A percentile compares a stretch with the other conserved stretches of the same genome.
phyloP scores from a whole-genome alignment of 345 rosid species.

The Clausena lansium region DNA sequence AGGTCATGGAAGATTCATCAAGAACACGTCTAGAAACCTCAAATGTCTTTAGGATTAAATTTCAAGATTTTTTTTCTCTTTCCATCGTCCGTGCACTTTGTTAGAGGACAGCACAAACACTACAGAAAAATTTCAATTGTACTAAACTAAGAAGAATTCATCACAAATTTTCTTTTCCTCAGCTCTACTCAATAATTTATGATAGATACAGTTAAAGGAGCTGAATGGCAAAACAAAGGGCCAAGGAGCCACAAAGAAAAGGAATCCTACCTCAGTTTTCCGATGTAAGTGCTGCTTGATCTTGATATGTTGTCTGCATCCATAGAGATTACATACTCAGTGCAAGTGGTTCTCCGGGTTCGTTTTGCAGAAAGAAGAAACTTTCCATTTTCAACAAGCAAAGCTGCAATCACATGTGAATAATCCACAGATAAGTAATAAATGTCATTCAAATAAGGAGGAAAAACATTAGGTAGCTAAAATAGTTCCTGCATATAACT shows the following conservation, averaged over 20 bases:
- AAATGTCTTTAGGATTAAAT: not conserved
- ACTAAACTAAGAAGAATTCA: not conserved
- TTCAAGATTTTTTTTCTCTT: conserved; percentile 4
- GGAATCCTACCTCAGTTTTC: conserved; percentile 68
- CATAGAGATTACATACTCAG: conserved; percentile 91
- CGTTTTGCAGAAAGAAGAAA: conserved; percentile 91
- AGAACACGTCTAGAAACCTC: not conserved
- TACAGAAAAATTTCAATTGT: not conserved
- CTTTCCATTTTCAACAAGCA: conserved; percentile 92
- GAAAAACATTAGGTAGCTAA: not conserved
- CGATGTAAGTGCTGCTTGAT: conserved; percentile 84
- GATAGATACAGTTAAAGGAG: not conserved
- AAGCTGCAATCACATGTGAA: conserved; percentile 37
- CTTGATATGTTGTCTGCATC: conserved; percentile 82
- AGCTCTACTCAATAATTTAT: not conserved
- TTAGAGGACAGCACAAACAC: not conserved
- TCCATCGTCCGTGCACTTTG: not conserved
- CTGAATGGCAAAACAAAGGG: not conserved
- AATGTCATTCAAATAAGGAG: not conserved
- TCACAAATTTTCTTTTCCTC: not conserved
- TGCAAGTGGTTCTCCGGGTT: conserved; percentile 82
- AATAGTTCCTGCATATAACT: not conserved
- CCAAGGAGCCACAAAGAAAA: not conserved
- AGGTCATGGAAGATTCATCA: not conserved
- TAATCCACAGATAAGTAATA: not conserved